Conservation (phyloP, 495 filamentous ascomycete genomes). For the Paragyromitra xinjiangensis region DNA sequence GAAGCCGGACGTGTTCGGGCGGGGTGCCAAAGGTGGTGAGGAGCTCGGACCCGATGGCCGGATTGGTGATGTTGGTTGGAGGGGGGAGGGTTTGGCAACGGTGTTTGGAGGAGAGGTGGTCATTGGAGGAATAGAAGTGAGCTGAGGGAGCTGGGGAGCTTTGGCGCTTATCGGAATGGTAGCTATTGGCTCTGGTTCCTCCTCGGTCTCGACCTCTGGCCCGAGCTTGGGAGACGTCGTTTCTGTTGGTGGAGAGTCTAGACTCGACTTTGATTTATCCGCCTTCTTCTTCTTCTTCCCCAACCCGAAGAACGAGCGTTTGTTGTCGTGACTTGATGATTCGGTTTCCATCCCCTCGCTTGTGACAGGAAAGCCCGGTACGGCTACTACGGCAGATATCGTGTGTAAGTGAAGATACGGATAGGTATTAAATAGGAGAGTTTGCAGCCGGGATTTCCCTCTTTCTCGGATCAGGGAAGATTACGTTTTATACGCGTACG, state of each 20-base stretch:
- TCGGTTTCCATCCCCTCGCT: conserved; percentile 36
- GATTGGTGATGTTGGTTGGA: conserved; percentile 61
- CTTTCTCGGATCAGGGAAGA: conserved; percentile 25
- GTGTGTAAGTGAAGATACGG: conserved; percentile 31
- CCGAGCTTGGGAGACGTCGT: conserved; percentile 57
- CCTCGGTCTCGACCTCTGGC: conserved; percentile 35
- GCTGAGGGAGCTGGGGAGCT: conserved; percentile 53
- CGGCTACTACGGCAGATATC: conserved; percentile 28
- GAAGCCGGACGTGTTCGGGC: conserved; percentile 59
- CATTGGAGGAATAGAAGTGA: conserved; percentile 59
- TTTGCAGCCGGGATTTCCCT: conserved; percentile 5
- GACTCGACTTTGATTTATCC: conserved; percentile 61
- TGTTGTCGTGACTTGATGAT: conserved; percentile 53
- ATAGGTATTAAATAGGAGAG: conserved; percentile 32
- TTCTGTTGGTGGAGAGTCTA: conserved; percentile 47
- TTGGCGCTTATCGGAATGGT: conserved; percentile 50
- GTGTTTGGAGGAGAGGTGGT: conserved; percentile 50
- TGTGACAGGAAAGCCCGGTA: conserved; percentile 1
- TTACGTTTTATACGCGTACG: conserved; percentile 39
- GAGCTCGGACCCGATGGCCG: conserved; percentile 62
- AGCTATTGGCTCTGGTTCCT: conserved; percentile 29
- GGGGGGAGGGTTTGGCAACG: conserved; percentile 42
- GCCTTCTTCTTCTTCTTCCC: conserved; percentile 69
- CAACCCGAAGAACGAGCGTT: conserved; percentile 67
- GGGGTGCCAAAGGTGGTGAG: conserved; percentile 63